Evolutionary conservation across 1,284 basidiomycete genomes (phyloP).

Genomic region (Ganoderma lingzhi): DNA sequence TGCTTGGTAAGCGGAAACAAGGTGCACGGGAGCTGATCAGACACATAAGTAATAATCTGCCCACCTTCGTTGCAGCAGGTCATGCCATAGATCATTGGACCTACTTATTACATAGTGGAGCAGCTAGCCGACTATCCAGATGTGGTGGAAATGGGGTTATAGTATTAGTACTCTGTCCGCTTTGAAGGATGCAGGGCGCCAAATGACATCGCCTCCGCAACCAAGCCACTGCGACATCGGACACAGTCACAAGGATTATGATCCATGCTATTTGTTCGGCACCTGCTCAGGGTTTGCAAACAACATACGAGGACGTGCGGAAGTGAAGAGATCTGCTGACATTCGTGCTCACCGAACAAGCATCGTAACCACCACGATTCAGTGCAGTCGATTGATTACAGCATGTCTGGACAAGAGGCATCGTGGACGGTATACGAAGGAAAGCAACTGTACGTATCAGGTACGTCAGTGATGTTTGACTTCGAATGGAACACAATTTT

Average conservation of each 20-base stretch:
- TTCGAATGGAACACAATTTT: background rate
- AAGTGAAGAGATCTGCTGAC: too few species aligned
- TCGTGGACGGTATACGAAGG: background rate
- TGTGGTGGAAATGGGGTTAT: background rate
- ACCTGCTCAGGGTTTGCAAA: too few species aligned
- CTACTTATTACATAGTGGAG: background rate
- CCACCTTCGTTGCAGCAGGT: background rate
- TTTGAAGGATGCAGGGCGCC: background rate
- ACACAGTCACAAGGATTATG: too few species aligned
- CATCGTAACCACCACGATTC: background rate
- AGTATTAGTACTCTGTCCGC: background rate
- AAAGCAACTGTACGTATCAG: background rate
- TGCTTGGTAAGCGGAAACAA: background rate
- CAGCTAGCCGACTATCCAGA: background rate
- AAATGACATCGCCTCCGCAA: too few species aligned
- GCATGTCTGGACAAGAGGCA: background rate
- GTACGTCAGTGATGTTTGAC: background rate
- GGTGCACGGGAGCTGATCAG: background rate
- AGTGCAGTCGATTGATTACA: too few species aligned
- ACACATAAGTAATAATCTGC: background rate
- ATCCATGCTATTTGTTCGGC: too few species aligned
- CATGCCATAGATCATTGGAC: background rate
- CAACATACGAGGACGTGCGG: too few species aligned
- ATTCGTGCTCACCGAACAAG: background rate
- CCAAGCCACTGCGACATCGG: too few species aligned